Conservation (phyloP, 805 yeast species). For the Ogataea haglerorum region DNA sequence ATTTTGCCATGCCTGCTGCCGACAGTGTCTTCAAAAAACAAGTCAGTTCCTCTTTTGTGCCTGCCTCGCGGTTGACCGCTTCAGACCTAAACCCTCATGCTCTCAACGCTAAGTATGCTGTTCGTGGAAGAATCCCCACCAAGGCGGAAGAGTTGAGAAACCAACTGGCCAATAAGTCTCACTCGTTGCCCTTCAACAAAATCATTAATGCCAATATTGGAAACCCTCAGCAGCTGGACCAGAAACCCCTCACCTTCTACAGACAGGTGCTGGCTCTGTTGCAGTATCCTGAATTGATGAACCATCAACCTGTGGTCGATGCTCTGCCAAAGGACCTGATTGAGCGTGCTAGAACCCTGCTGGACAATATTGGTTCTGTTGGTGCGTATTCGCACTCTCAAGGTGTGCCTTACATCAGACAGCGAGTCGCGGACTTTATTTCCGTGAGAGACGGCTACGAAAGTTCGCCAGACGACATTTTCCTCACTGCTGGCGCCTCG, state of each 20-base stretch:
- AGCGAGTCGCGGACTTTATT: slow-evolving; percentile 80
- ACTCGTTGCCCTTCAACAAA: slow-evolving; percentile 67
- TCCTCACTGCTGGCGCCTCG: slow-evolving; percentile 91
- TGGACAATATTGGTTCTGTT: slow-evolving; percentile 68
- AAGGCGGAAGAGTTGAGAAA: slow-evolving; percentile 81
- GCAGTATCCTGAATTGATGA: slow-evolving; percentile 76
- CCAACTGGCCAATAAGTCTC: slow-evolving; percentile 51
- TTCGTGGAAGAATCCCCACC: slow-evolving; percentile 90
- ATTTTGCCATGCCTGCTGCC: slow-evolving; percentile 1
- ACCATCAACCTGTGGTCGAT: slow-evolving; percentile 29
- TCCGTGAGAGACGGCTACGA: slow-evolving; percentile 70
- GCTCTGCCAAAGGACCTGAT: slow-evolving; percentile 66
- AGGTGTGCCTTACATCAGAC: slow-evolving; percentile 71
- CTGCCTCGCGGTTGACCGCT: slow-evolving; percentile 36
- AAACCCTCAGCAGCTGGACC: slow-evolving; percentile 96
- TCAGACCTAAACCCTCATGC: slow-evolving; percentile 69
- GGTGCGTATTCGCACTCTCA: slow-evolving; percentile 97
- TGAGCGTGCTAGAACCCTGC: slow-evolving; percentile 60
- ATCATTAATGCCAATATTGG: slow-evolving; percentile 94
- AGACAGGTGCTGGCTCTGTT: slow-evolving; percentile 83
- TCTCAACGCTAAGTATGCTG: slow-evolving; percentile 89
- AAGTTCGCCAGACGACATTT: slow-evolving; percentile 69
- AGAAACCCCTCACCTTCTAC: slow-evolving; percentile 91
- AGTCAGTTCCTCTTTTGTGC: slow-evolving; percentile 21
- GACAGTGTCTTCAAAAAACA: slow-evolving; percentile 7